These are phyloP conservation scores for Thraustochytrium striatum DNA, from an alignment of 352 stramenopile genomes.

Conservation along the genomic window DNA sequence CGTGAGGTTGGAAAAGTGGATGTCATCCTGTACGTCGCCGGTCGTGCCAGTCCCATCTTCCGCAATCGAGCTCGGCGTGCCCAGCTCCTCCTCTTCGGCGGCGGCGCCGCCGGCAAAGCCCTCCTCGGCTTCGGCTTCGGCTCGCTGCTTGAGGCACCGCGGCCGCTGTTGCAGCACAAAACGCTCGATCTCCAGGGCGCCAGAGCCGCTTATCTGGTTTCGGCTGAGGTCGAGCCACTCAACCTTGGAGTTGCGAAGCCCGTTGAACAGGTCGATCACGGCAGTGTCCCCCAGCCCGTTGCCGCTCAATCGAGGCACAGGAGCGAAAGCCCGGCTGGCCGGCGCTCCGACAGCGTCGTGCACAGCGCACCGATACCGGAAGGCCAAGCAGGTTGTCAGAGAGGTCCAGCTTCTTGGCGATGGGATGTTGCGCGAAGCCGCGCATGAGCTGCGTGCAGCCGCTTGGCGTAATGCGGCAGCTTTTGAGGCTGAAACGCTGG, in stretches of 20 bases:
- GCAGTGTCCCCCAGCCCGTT: conserved; percentile 22
- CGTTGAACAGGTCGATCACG: conserved; percentile 4
- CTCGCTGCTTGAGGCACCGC: not conserved
- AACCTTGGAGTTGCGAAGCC: not conserved
- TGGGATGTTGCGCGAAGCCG: not conserved
- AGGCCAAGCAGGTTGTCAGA: conserved; percentile 7
- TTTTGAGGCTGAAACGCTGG: not conserved
- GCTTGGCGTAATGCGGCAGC: not conserved
- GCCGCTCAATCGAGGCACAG: conserved; percentile 9
- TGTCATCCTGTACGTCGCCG: not conserved
- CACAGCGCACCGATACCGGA: not conserved
- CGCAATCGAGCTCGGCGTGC: not conserved
- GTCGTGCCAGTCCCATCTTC: too few relatives aligned
- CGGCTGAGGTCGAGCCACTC: conserved; percentile 9
- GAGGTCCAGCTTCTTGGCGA: not conserved
- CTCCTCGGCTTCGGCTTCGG: not conserved
- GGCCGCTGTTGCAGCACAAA: not conserved
- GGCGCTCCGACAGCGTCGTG: not conserved
- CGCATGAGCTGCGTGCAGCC: not conserved
- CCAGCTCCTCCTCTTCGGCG: not conserved
- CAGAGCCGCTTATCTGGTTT: not conserved
- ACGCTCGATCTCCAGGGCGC: not conserved
- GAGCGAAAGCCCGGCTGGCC: not conserved
- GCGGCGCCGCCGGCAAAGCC: not conserved
- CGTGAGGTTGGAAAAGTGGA: not conserved